Evolutionary conservation across 2,329 filamentous ascomycete species (phyloP), one percentile per base, ranked within the genome.

Genomic region (Salinomyces thailandicus): DNA sequence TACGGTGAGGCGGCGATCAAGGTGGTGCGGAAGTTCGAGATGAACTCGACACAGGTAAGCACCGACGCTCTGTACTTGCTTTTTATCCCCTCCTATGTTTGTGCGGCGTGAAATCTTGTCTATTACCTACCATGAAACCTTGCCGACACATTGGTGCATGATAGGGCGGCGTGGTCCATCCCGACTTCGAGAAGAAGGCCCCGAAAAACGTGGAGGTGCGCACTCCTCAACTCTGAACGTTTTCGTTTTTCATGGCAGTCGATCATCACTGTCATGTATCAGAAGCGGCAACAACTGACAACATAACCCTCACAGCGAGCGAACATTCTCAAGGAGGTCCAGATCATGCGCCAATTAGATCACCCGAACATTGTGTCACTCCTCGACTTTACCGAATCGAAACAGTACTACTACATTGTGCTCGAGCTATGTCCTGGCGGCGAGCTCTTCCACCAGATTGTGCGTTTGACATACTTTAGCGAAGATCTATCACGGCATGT

Each of bases 11-110:
- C 91, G 20, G 91, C 89, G 51, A 96, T 98, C 72, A 98, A 98
- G 64, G 91, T 98, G 35, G 91, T 98, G 46, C 82, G 91, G 57
- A 96, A 96, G 67, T 96, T 85, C 60, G 91, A 98, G 66, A 95
- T 98, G 85, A 96, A 94, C 66, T 87, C 80, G 49, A 86, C 81
- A 70, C 91, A 96, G 85, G 91, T 98, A 75, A 75, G 86, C 81
- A 39, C 31, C 15, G 16, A 7, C 20, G 12, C 31, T 48, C 36
- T 51, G n/a, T 26, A n/a, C 22, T 26, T 26, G 22, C 22, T 26
- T 26, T n/a, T 8, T 26, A 8, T 9, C 22, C n/a, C 22, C 22
- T 8, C 22, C 31, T 37, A 26, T 36, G 52, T 37, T 31, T 36
- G 31, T 31, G 31, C 22, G 17, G 37, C 22, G 9, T 28, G n/a